phyloP scores from a whole-genome alignment of 441 rosid genomes.

The Gossypium laxum region DNA sequence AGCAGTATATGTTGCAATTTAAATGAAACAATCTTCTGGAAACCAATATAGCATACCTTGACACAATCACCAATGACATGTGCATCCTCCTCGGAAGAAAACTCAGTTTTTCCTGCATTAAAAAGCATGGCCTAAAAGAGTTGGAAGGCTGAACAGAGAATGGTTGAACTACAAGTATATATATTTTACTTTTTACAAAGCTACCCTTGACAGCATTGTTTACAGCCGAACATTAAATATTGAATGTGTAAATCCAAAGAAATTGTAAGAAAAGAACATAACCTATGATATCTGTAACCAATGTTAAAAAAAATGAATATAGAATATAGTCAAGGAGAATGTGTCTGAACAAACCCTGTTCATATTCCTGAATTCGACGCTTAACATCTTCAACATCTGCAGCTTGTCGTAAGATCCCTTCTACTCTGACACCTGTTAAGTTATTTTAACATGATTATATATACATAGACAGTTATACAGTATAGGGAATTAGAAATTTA shows the following conservation, averaged over 20 bases:
- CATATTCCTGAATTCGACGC: slow-evolving; percentile 78
- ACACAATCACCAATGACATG: slow-evolving; percentile 93
- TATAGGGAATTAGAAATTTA: not conserved
- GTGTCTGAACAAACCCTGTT: slow-evolving; percentile 56
- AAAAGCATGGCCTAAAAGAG: slow-evolving; percentile 15
- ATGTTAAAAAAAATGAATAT: not conserved
- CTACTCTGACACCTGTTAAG: slow-evolving; percentile 63
- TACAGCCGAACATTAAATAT: not conserved
- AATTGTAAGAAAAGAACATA: slow-evolving; percentile 6
- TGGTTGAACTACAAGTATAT: not conserved
- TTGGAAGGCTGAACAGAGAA: slow-evolving; percentile 10
- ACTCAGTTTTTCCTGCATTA: slow-evolving; percentile 69
- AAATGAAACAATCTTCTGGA: slow-evolving; percentile 14
- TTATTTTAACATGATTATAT: slow-evolving; percentile 20
- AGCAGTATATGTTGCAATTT: slow-evolving; percentile 11
- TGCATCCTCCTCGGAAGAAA: slow-evolving; percentile 66
- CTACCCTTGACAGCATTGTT: not conserved
- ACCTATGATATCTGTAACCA: not conserved
- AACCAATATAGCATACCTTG: slow-evolving; percentile 45
- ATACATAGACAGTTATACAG: not conserved
- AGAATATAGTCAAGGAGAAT: not conserved
- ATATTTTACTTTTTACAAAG: not conserved
- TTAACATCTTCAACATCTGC: slow-evolving; percentile 96
- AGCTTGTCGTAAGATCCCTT: slow-evolving; percentile 97
- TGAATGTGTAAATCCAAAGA: not conserved